phyloP scores from a whole-genome alignment of 2,329 filamentous ascomycete genomes.

The Escovopsis sp. region DNA sequence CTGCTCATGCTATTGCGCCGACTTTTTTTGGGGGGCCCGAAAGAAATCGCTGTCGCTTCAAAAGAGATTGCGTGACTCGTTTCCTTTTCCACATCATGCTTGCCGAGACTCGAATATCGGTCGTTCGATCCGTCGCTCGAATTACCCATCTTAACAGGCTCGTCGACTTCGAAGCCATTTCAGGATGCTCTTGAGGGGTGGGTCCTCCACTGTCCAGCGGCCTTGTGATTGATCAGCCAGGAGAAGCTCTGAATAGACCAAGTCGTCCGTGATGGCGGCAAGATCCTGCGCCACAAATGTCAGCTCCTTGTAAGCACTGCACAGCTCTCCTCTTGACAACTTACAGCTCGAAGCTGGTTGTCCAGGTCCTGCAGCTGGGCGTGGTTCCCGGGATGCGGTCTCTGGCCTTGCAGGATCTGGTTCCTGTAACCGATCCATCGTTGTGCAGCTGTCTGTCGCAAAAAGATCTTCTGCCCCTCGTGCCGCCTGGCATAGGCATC shows the following conservation, averaged over 20 bases:
- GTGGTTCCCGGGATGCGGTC: constrained; percentile 31
- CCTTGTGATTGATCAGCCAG: constrained; percentile 37
- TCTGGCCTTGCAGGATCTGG: constrained; percentile 35
- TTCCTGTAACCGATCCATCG: constrained; percentile 43
- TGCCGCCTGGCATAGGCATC: constrained; percentile 48
- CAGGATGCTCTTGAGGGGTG: constrained; percentile 39
- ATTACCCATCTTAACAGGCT: constrained; percentile 1
- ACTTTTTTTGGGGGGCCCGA: not conserved
- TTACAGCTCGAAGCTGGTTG: constrained; percentile 40
- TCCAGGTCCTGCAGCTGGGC: constrained; percentile 39
- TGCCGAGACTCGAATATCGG: not conserved
- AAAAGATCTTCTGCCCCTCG: constrained; percentile 49
- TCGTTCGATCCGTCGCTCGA: constrained; percentile 4
- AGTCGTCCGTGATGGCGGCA: constrained; percentile 41
- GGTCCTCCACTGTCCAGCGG: constrained; percentile 50
- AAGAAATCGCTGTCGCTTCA: not conserved
- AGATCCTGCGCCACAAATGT: constrained; percentile 31
- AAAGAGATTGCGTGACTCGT: not conserved
- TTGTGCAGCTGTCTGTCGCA: constrained; percentile 45
- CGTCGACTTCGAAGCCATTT: constrained; percentile 37
- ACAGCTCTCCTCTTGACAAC: constrained; percentile 11
- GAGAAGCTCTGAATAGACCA: constrained; percentile 40
- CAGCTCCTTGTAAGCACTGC: not conserved
- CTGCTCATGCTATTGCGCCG: constrained; percentile 4
- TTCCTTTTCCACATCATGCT: constrained; percentile 1